Percentiles rank a stretch among this genome's conserved stretches.
Evolutionary conservation across 2,329 filamentous ascomycete genomes (phyloP).

Genomic region (Penicillium digitatum): DNA sequence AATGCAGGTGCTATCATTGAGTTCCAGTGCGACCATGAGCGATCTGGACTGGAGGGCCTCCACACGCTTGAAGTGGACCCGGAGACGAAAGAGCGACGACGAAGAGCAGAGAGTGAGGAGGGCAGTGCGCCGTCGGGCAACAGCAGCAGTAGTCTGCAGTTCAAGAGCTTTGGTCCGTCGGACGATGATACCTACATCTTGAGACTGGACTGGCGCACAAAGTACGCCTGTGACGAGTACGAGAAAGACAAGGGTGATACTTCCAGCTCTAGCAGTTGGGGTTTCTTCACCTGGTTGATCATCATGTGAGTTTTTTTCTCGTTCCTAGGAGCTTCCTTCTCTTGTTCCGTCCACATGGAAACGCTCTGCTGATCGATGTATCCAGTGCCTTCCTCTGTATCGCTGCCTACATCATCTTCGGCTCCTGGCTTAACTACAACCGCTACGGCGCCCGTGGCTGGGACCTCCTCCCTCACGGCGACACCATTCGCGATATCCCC

Average conservation of each 20-base stretch:
- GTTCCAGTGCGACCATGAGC: constrained; percentile 72
- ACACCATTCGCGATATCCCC: constrained; percentile 85
- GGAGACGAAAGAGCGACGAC: background rate
- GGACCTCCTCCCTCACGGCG: constrained; percentile 89
- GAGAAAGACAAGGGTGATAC: constrained; percentile 44
- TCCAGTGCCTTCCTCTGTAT: constrained; percentile 74
- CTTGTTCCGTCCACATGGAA: background rate
- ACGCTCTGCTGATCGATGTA: background rate
- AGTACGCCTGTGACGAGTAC: constrained; percentile 72
- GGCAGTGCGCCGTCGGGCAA: constrained; percentile 12
- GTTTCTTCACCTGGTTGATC: constrained; percentile 96
- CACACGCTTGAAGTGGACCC: constrained; percentile 21
- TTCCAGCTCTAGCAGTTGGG: constrained; percentile 62
- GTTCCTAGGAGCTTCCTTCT: background rate
- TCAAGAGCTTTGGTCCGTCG: constrained; percentile 65
- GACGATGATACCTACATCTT: constrained; percentile 61
- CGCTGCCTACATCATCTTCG: constrained; percentile 91
- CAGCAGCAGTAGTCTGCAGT: constrained; percentile 66
- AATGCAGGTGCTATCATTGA: constrained; percentile 64
- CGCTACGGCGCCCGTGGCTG: constrained; percentile 91
- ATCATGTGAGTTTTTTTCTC: constrained; percentile 66
- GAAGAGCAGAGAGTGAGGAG: constrained; percentile 19
- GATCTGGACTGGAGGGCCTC: constrained; percentile 64
- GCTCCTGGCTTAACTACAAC: constrained; percentile 98
- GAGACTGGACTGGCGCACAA: constrained; percentile 78